A percentile compares a stretch with the other conserved stretches of the same genome.
Evolutionary conservation across 768 basidiomycete genomes (phyloP).

Genomic region (Amanita muscaria): DNA sequence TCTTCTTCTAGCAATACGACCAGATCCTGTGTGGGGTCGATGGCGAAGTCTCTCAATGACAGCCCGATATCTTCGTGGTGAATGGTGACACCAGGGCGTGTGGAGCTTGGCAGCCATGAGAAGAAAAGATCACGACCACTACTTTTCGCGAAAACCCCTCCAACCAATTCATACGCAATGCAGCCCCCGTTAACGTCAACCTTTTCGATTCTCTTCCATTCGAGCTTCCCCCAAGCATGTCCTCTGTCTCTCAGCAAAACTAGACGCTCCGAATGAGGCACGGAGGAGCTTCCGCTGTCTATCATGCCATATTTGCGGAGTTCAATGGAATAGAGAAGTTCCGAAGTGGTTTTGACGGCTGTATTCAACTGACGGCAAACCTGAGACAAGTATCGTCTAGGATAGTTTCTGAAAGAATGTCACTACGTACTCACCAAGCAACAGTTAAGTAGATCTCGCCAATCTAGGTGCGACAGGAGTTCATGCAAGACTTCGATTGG

Average conservation of each 20-base stretch:
- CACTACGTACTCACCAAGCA: not conserved
- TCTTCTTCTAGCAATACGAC: constrained; percentile 31
- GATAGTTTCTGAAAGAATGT: not conserved
- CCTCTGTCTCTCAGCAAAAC: constrained; percentile 13
- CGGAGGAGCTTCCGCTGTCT: constrained; percentile 8
- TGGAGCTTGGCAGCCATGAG: constrained; percentile 18
- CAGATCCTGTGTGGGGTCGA: constrained; percentile 60
- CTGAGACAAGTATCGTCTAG: constrained; percentile 12
- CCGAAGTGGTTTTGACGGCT: constrained; percentile 15
- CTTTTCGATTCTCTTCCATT: constrained; percentile 11
- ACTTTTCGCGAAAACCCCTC: constrained; percentile 45
- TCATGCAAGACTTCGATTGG: not conserved
- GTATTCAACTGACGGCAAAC: constrained; percentile 22
- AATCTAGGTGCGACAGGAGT: not conserved
- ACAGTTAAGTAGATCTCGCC: not conserved
- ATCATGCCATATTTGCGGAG: constrained; percentile 30
- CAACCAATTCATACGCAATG: constrained; percentile 52
- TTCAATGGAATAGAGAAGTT: constrained; percentile 31
- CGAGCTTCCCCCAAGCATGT: constrained; percentile 18
- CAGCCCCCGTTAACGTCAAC: constrained; percentile 15
- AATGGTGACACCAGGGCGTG: constrained; percentile 11
- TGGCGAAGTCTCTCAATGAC: constrained; percentile 45
- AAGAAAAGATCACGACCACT: constrained; percentile 15
- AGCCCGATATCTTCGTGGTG: constrained; percentile 29
- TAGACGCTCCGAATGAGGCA: constrained; percentile 16